phyloP scores from a whole-genome alignment of 2,329 filamentous ascomycete genomes.

The Trichoderma pleuroti region DNA sequence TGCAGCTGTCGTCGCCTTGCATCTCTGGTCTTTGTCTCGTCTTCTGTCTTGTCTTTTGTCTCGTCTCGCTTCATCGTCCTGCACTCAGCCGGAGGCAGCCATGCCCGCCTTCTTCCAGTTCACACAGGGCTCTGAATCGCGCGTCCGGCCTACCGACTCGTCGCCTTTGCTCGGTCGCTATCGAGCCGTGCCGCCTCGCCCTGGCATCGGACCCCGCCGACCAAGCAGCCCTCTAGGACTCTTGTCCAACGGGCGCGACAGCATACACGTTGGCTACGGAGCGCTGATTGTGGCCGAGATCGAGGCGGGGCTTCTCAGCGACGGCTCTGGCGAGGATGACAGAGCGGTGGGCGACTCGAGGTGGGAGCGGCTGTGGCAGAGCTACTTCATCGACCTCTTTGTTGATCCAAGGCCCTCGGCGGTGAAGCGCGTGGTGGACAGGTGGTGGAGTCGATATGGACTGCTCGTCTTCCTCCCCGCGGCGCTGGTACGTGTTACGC shows the following conservation, averaged over 20 bases:
- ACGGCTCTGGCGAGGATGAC: constrained; percentile 26
- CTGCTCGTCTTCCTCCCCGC: constrained; percentile 61
- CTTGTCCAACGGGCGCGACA: constrained; percentile 44
- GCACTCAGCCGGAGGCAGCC: not conserved
- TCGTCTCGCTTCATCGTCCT: not conserved
- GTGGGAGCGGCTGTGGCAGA: constrained; percentile 36
- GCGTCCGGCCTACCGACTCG: constrained; percentile 49
- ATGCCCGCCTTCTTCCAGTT: constrained; percentile 68
- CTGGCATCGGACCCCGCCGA: constrained; percentile 29
- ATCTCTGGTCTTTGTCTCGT: not conserved
- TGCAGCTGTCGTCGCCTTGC: constrained; percentile 5
- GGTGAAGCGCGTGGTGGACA: constrained; percentile 56
- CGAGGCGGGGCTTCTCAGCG: constrained; percentile 31
- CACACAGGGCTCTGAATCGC: constrained; percentile 61
- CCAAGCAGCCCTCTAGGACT: constrained; percentile 39
- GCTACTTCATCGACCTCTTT: constrained; percentile 52
- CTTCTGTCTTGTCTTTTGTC: not conserved
- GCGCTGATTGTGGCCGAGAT: constrained; percentile 46
- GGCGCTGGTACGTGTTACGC: constrained; percentile 46
- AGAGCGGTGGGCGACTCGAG: constrained; percentile 32
- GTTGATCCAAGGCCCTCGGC: constrained; percentile 57
- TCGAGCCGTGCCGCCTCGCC: constrained; percentile 55
- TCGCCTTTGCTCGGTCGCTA: constrained; percentile 63
- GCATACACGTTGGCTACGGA: constrained; percentile 56
- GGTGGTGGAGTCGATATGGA: constrained; percentile 62